Base-by-base conservation (phyloP, 768 basidiomycete species). In the Boletus coccyginus region DNA sequence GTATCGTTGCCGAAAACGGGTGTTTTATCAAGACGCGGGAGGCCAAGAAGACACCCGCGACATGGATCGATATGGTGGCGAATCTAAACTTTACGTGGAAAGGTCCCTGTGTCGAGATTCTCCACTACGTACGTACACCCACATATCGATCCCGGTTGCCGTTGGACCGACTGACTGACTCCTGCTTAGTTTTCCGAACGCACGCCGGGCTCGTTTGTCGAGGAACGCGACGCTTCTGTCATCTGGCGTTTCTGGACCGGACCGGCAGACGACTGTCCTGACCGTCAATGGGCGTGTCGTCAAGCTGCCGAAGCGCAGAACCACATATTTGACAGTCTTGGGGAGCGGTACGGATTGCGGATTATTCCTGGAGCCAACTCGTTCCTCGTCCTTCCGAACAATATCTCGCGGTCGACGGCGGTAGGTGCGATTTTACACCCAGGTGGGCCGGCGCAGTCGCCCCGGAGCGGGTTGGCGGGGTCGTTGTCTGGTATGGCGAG, bases 291-390 rank as follows among this genome's bases (percentile, higher is more conserved):
- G 92, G 92, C 91, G 0, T 80, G 87, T 33, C 76, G 92, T 21
- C 92, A 94, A 67, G 92, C 92, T 2, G 90, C 90, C 0, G 92
- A 93, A 68, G 92, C 92, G 21, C 92, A 94, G 72, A 94, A 94
- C 71, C 92, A 94, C 64, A 90, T 93, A 59, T 93, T 91, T 66
- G 92, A 92, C 69, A 88, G 87, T 62, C 83, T 92, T 35, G 90
- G 90, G 41, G 90, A 92, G 67, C 84, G 88, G 0, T 92, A 89
- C 65, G 87, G 88, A 1, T 74, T 94, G 10, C 85, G 91, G 24
- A 92, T 92, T 65, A 88, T 93, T 49, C 91, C 91, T 0, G 90
- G 89, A 3, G 75, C 81, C 52, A 90, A 86, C 70, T 82, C 81
- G 48, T 93, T 93, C 81, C 83, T 93, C 51, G 85, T 93, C 31